Percentiles rank a stretch among this genome's conserved stretches.
Conservation (phyloP, 2,329 filamentous ascomycete species). For the Colletotrichum viniferum region DNA sequence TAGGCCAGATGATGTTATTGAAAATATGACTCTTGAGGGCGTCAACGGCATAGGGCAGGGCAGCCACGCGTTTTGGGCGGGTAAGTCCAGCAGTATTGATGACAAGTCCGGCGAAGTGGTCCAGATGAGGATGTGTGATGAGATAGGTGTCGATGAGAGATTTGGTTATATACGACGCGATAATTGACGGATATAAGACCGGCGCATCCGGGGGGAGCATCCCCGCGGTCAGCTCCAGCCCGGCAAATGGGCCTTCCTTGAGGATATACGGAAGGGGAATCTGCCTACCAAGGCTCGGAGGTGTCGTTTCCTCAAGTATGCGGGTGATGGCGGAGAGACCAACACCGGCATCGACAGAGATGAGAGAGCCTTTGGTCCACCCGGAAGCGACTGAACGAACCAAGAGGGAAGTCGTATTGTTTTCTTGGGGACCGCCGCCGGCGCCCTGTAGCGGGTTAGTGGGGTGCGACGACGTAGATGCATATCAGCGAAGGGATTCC, state of each 20-base stretch:
- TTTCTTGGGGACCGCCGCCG: conserved; percentile 87
- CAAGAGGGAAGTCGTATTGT: conserved; percentile 87
- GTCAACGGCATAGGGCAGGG: conserved; percentile 85
- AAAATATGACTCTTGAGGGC: conserved; percentile 95
- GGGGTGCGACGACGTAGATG: neutral
- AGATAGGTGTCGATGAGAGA: conserved; percentile 86
- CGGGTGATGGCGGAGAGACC: conserved; percentile 85
- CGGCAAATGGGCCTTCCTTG: conserved; percentile 77
- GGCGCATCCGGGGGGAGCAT: conserved; percentile 52
- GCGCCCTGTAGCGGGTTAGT: conserved; percentile 66
- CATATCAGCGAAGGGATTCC: neutral
- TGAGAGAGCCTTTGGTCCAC: conserved; percentile 82
- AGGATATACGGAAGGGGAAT: conserved; percentile 58
- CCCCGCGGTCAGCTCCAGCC: conserved; percentile 67
- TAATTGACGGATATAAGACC: conserved; percentile 56
- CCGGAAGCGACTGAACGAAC: conserved; percentile 79
- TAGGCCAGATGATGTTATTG: conserved; percentile 98
- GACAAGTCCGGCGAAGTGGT: conserved; percentile 90
- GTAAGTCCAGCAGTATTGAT: conserved; percentile 90
- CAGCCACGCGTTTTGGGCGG: conserved; percentile 84
- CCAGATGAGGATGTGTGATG: conserved; percentile 96
- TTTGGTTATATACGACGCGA: conserved; percentile 80
- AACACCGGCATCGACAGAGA: conserved; percentile 94
- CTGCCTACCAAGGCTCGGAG: conserved; percentile 36
- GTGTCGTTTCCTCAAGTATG: conserved; percentile 68